Conservation (phyloP, 2,329 filamentous ascomycete genomes). For the Thielaviopsis musarum region DNA sequence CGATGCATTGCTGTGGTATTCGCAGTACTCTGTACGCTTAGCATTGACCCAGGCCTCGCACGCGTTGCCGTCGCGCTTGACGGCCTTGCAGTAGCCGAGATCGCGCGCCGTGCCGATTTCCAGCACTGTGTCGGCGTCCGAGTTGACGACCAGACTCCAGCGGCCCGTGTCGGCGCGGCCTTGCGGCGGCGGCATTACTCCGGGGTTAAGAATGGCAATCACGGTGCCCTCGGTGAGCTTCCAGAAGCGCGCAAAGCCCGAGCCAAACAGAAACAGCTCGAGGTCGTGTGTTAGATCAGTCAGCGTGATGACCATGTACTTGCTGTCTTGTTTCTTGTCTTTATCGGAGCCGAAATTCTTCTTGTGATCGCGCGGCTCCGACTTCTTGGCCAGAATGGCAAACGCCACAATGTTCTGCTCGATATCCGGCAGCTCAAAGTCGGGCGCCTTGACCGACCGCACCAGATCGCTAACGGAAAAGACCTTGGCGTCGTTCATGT, state of each 20-base stretch:
- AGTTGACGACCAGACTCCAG: conserved; percentile 74
- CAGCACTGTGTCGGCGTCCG: conserved; percentile 73
- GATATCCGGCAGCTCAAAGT: conserved; percentile 64
- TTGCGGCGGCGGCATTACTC: conserved; percentile 71
- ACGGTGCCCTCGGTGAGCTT: conserved; percentile 85
- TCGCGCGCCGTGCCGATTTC: conserved; percentile 77
- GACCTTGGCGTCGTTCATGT: conserved; percentile 59
- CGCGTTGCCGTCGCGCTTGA: conserved; percentile 66
- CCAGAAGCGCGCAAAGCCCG: conserved; percentile 84
- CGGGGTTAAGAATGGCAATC: conserved; percentile 80
- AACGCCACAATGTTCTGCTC: conserved; percentile 84
- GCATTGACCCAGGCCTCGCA: conserved; percentile 79
- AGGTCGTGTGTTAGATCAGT: conserved; percentile 83
- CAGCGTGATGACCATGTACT: conserved; percentile 84
- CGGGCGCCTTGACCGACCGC: conserved; percentile 62
- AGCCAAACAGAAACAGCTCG: conserved; percentile 81
- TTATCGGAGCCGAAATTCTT: conserved; percentile 22
- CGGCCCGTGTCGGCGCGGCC: conserved; percentile 60
- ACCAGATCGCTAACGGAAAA: conserved; percentile 69
- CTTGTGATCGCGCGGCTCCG: conserved; percentile 49
- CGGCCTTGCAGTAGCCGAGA: conserved; percentile 70
- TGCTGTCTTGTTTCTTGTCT: conserved; percentile 30
- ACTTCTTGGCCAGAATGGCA: conserved; percentile 76
- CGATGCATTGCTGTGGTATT: conserved; percentile 76
- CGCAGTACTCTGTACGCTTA: conserved; percentile 77